Conservation (phyloP, 208 protist species). For the Leishmania mexicana region DNA sequence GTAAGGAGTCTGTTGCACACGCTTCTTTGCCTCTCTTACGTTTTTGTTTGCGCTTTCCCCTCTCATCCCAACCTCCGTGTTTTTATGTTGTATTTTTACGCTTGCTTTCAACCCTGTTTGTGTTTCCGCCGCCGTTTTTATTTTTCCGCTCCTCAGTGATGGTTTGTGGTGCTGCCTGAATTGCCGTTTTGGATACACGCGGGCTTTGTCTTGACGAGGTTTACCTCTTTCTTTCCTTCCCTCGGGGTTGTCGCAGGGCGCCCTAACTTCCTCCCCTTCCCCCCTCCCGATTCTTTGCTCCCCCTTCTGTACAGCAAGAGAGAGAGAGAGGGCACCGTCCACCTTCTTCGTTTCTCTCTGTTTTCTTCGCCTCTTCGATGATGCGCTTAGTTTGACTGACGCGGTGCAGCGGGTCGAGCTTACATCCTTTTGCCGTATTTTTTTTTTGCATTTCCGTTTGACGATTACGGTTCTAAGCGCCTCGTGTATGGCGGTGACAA, state of each 20-base stretch:
- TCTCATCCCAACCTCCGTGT: background rate
- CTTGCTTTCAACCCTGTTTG: background rate
- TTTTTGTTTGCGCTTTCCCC: background rate
- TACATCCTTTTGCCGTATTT: background rate
- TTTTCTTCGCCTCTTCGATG: background rate
- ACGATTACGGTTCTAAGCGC: background rate
- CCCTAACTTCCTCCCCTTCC: background rate
- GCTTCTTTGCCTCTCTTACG: background rate
- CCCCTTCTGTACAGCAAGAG: background rate
- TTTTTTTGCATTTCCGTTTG: background rate
- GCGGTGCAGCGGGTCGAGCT: background rate
- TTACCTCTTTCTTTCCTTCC: background rate
- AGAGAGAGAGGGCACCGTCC: background rate
- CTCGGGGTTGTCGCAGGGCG: too few species aligned
- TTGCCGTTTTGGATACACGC: background rate
- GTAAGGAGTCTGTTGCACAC: background rate
- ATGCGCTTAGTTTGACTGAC: background rate
- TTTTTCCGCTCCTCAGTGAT: background rate
- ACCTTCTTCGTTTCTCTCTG: background rate
- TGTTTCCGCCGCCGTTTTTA: conserved; percentile 2
- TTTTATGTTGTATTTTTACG: conserved; percentile 10
- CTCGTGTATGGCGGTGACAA: background rate
- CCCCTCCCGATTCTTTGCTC: background rate
- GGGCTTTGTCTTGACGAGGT: background rate
- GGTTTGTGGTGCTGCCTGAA: background rate